Evolutionary conservation across 2,329 filamentous ascomycete species (phyloP), one percentile per base, ranked within the genome.

Genomic region (Epichloe sibirici): DNA sequence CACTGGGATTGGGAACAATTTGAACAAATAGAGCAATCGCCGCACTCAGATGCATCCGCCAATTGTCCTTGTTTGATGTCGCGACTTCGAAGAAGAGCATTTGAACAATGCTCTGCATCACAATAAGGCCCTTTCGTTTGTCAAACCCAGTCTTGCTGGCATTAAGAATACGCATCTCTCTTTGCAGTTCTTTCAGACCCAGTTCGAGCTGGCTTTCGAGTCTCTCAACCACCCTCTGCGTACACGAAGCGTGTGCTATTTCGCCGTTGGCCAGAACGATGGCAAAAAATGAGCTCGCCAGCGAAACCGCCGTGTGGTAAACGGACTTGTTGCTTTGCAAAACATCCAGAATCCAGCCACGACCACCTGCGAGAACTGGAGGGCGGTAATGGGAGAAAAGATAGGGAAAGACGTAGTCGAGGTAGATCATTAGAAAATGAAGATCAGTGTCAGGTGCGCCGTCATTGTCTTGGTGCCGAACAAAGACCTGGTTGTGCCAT

Each of bases 371-470:
- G 3, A 78, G 68, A 5, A 81, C 61, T 2, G 71, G 69, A 1
- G 81, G 81, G 3, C 73, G 73, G 63, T 83, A 84, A 61, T 82
- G 79, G 2, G 82, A 82, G 59, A 80, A 83, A 1, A 83, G 65
- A 57, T 82, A 78, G 2, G 81, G 80, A 55, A 83, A 75, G 21
- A 83, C 71, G 56, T 79, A 75, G 62, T 85, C 81, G 45, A 83
- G 69, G 60, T 82, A 84, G 53, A 79, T 72, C 73, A 80, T 79
- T 53, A 77, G 65, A 44, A 75, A 71, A 59, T 71, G 67, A 0
- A 71, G 59, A 50, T 68, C 65, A n/a, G 62, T 61, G 34, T 63
- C 64, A 7, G 58, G 57, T 8, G 13, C 54, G 23, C 50, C 56
- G 42, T 57, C 54, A 2, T 46, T 34, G 31, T 66, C 62, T 5